Conservation (phyloP, 2,329 filamentous ascomycete genomes). For the Fusarium cicatricum region DNA sequence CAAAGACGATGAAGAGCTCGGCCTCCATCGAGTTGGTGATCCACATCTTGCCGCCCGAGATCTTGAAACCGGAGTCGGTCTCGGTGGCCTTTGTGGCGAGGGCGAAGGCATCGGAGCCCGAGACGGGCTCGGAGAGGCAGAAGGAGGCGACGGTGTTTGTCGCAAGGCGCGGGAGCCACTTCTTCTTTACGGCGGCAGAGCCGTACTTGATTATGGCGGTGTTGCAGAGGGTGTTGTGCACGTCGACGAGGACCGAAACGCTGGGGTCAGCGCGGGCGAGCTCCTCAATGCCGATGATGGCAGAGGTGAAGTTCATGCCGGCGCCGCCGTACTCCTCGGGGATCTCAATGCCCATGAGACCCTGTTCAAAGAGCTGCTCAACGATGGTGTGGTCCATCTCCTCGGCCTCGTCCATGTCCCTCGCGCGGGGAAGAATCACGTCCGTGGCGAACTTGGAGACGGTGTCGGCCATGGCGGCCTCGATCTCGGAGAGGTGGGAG, state of each 20-base stretch:
- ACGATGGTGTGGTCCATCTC: constrained; percentile 88
- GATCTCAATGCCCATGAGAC: constrained; percentile 96
- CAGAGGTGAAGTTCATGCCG: constrained; percentile 98
- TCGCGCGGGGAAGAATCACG: constrained; percentile 86
- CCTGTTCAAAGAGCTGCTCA: constrained; percentile 96
- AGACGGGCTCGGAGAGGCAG: constrained; percentile 91
- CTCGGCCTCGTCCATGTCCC: constrained; percentile 98
- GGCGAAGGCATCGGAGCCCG: constrained; percentile 95
- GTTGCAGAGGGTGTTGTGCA: constrained; percentile 98
- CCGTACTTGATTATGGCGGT: constrained; percentile 90
- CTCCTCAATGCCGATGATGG: constrained; percentile 97
- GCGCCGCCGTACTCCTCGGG: constrained; percentile 96
- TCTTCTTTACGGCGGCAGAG: constrained; percentile 78
- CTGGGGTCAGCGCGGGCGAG: constrained; percentile 92
- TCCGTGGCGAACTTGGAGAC: constrained; percentile 93
- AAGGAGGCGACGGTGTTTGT: constrained; percentile 92
- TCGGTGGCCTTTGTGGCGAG: constrained; percentile 89
- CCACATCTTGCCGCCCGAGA: constrained; percentile 98
- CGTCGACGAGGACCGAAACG: constrained; percentile 93
- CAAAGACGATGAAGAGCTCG: constrained; percentile 96
- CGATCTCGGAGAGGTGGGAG: constrained; percentile 89
- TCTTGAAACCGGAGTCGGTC: constrained; percentile 82
- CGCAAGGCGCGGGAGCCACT: constrained; percentile 88
- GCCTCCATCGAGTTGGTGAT: constrained; percentile 98
- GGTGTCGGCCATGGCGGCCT: constrained; percentile 86